phyloP scores from a whole-genome alignment of 2,329 filamentous ascomycete genomes.

The Coniella vitis region DNA sequence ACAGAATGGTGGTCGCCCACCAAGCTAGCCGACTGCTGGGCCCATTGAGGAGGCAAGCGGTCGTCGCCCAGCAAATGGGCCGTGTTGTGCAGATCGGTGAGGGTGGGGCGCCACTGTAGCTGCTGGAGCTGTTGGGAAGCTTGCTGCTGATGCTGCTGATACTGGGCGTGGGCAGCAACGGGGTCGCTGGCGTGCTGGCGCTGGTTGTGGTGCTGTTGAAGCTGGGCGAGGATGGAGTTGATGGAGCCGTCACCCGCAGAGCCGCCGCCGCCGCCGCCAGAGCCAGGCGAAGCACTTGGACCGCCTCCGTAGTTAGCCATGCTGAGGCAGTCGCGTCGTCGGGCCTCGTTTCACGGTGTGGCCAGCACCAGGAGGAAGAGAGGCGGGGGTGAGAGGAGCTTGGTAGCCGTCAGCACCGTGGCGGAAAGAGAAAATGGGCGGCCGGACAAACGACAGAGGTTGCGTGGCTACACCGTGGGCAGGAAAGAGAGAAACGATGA shows the following conservation, averaged over 20 bases:
- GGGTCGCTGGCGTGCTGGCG: constrained; percentile 8
- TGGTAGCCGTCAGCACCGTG: too few species aligned
- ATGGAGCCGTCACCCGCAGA: constrained; percentile 23
- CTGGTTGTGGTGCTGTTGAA: constrained; percentile 27
- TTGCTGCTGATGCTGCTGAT: constrained; percentile 12
- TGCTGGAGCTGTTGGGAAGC: constrained; percentile 12
- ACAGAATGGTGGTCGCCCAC: constrained; percentile 19
- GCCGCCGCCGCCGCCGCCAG: not conserved
- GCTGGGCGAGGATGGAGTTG: constrained; percentile 36
- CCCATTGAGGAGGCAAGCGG: constrained; percentile 20
- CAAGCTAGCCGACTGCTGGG: constrained; percentile 13
- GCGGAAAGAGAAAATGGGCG: too few species aligned
- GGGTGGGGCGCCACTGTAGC: constrained; percentile 16
- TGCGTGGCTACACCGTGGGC: too few species aligned
- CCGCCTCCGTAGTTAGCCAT: constrained; percentile 31
- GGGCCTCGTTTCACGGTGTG: constrained; percentile 6
- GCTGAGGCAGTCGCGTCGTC: constrained; percentile 14
- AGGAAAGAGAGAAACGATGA: not conserved
- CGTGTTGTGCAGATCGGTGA: constrained; percentile 17
- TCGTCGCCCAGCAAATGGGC: constrained; percentile 19
- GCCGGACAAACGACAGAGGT: too few species aligned
- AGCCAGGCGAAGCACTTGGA: not conserved
- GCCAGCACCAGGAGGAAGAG: constrained; percentile 15
- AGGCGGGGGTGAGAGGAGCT: constrained; percentile 2
- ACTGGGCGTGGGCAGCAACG: constrained; percentile 19